Percentiles rank a stretch among this genome's conserved stretches.
Evolutionary conservation across 768 basidiomycete genomes (phyloP).

Genomic region (Cubamyces lactineus): DNA sequence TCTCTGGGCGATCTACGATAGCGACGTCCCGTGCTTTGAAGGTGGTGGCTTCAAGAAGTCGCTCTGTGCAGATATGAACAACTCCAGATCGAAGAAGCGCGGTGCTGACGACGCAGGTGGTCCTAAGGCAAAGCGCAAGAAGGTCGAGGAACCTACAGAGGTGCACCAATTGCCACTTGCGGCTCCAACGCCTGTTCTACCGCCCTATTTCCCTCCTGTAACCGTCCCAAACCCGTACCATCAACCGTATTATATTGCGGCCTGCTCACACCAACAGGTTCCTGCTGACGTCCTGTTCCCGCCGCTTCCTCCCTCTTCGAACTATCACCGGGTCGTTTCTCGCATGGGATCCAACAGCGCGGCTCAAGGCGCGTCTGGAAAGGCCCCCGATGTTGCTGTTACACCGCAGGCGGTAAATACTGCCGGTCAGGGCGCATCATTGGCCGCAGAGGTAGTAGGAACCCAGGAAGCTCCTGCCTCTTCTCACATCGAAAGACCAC

Average conservation of each 20-base stretch:
- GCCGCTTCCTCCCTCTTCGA: slow-evolving; percentile 60
- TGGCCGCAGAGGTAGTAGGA: neutral
- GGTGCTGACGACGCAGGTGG: slow-evolving; percentile 31
- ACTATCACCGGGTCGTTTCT: slow-evolving; percentile 37
- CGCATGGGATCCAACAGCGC: slow-evolving; percentile 8
- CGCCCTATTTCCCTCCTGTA: slow-evolving; percentile 34
- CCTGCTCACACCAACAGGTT: slow-evolving; percentile 49
- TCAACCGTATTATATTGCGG: slow-evolving; percentile 74
- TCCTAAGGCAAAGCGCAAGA: slow-evolving; percentile 36
- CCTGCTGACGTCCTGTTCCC: slow-evolving; percentile 76
- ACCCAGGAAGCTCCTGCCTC: neutral
- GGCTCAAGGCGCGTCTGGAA: slow-evolving; percentile 1
- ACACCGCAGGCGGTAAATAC: neutral
- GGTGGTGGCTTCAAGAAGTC: slow-evolving; percentile 81
- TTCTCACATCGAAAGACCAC: slow-evolving; percentile 22
- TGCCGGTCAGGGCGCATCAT: neutral
- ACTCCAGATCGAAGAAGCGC: slow-evolving; percentile 44
- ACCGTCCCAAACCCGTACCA: slow-evolving; percentile 55
- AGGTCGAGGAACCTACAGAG: slow-evolving; percentile 18
- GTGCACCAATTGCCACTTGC: slow-evolving; percentile 16
- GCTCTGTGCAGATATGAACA: slow-evolving; percentile 46
- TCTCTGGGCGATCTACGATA: slow-evolving; percentile 85
- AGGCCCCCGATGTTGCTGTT: neutral
- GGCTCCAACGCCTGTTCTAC: slow-evolving; percentile 30
- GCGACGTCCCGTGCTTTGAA: slow-evolving; percentile 80